Evolutionary conservation across 2,329 filamentous ascomycete species (phyloP).

Genomic region (Zelopaecilomyces penicillatus): DNA sequence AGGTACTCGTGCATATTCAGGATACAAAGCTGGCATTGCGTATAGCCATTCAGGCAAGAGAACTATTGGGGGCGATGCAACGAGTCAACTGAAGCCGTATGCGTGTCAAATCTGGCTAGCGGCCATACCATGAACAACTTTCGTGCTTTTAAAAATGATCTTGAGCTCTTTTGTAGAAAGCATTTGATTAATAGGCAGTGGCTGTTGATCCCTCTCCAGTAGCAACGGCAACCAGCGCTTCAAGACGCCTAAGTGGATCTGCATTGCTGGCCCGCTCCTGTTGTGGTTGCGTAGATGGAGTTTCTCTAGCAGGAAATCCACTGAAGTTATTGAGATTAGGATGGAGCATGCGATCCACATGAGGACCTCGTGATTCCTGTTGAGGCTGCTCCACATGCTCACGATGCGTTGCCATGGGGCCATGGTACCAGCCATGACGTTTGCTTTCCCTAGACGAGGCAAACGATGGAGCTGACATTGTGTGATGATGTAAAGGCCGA

Average conservation of each 20-base stretch:
- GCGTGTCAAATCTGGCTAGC: too few relatives aligned
- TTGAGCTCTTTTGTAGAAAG: not conserved
- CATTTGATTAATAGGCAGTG: slow-evolving; percentile 26
- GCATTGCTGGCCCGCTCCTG: slow-evolving; percentile 21
- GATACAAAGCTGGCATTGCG: too few relatives aligned
- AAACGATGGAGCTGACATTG: slow-evolving; percentile 50
- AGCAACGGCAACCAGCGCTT: slow-evolving; percentile 36
- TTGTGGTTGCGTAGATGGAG: slow-evolving; percentile 17
- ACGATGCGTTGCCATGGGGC: slow-evolving; percentile 32
- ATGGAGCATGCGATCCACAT: slow-evolving; percentile 49
- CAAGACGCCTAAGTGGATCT: slow-evolving; percentile 30
- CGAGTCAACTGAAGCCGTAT: too few relatives aligned
- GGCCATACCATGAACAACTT: too few relatives aligned
- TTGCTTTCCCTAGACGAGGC: slow-evolving; percentile 52
- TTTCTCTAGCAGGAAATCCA: slow-evolving; percentile 37
- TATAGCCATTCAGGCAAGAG: too few relatives aligned
- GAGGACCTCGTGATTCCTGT: slow-evolving; percentile 29
- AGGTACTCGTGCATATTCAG: too few relatives aligned
- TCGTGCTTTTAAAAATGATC: too few relatives aligned
- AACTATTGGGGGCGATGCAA: too few relatives aligned
- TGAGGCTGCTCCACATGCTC: slow-evolving; percentile 22
- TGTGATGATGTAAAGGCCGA: slow-evolving; percentile 43
- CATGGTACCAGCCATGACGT: slow-evolving; percentile 66
- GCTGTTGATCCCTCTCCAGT: slow-evolving; percentile 36
- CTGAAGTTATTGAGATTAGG: slow-evolving; percentile 46